phyloP scores from a whole-genome alignment of 2,329 filamentous ascomycete genomes.

The Ophiocordyceps camponoti-floridani region DNA sequence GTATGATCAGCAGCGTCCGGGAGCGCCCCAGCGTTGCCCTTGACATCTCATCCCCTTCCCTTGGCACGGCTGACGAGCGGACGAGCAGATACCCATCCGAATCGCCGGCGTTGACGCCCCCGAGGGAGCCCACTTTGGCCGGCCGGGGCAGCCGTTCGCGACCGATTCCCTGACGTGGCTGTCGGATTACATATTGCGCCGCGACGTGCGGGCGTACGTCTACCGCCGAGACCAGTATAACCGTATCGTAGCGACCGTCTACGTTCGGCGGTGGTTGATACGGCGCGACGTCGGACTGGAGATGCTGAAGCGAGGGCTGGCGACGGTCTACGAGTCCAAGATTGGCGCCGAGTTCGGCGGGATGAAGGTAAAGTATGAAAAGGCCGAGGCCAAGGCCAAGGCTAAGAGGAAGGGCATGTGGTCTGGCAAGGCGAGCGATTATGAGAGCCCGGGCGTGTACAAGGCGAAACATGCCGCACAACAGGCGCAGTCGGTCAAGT shows the following conservation, averaged over 20 bases:
- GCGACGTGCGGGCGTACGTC: slow-evolving; percentile 64
- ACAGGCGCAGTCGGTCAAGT: slow-evolving; percentile 4
- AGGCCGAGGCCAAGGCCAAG: slow-evolving; percentile 49
- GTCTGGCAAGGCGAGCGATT: slow-evolving; percentile 41
- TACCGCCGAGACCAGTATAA: slow-evolving; percentile 84
- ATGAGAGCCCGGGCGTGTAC: slow-evolving; percentile 77
- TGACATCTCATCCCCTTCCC: background rate
- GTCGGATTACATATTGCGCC: slow-evolving; percentile 49
- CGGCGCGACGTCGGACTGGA: slow-evolving; percentile 71
- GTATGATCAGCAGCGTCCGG: slow-evolving; percentile 26
- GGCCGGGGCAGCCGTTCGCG: slow-evolving; percentile 67
- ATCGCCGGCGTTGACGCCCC: slow-evolving; percentile 88
- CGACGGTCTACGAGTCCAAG: slow-evolving; percentile 89
- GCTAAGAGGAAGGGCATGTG: slow-evolving; percentile 54
- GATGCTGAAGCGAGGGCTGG: slow-evolving; percentile 72
- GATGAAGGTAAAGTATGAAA: slow-evolving; percentile 43
- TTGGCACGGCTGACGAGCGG: background rate
- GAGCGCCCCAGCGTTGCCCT: background rate
- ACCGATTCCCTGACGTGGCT: slow-evolving; percentile 72
- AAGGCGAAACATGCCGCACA: slow-evolving; percentile 36
- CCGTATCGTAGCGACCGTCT: slow-evolving; percentile 74
- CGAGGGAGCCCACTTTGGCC: slow-evolving; percentile 82
- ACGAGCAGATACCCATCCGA: slow-evolving; percentile 58
- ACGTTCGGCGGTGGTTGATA: slow-evolving; percentile 49
- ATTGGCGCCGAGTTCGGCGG: slow-evolving; percentile 76